These are phyloP conservation scores for Ambrosiella beaveri DNA, from an alignment of 2,329 filamentous ascomycete genomes.

Conservation along the genomic window DNA sequence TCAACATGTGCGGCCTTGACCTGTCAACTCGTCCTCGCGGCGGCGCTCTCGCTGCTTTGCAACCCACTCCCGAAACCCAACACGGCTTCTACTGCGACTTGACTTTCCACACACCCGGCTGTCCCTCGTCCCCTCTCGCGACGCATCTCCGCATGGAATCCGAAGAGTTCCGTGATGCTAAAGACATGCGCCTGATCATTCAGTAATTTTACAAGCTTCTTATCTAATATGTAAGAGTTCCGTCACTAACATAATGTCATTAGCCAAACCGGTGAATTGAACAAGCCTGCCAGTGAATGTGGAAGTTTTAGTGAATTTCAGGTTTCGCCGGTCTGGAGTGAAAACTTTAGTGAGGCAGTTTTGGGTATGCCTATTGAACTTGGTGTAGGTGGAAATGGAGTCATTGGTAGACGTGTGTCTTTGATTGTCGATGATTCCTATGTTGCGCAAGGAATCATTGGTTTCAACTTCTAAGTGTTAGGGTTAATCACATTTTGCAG, in stretches of 20 bases:
- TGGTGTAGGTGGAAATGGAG: constrained; percentile 28
- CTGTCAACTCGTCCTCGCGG: constrained; percentile 25
- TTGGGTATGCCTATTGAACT: constrained; percentile 25
- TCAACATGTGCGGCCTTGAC: constrained; percentile 29
- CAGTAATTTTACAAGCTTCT: constrained; percentile 22
- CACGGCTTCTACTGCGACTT: constrained; percentile 21
- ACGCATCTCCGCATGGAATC: constrained; percentile 28
- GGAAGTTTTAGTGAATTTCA: constrained; percentile 16
- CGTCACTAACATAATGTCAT: not conserved
- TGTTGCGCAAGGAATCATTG: constrained; percentile 33
- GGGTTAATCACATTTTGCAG: not conserved
- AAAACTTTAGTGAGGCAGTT: constrained; percentile 8
- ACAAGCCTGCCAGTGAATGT: constrained; percentile 27
- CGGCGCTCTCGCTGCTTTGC: constrained; percentile 30
- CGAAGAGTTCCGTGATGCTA: constrained; percentile 14
- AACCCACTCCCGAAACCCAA: constrained; percentile 14
- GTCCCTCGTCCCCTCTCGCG: constrained; percentile 22
- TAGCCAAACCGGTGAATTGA: constrained; percentile 10
- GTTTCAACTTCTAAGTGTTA: constrained; percentile 22
- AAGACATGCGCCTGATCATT: constrained; percentile 24
- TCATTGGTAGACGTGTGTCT: constrained; percentile 32
- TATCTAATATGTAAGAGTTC: not conserved
- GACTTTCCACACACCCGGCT: constrained; percentile 26
- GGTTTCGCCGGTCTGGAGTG: not conserved
- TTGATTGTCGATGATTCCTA: constrained; percentile 18